These are phyloP conservation scores for Heliamphora exappendiculata DNA, from an alignment of 148 eudicot genomes.

Conservation along the genomic window DNA sequence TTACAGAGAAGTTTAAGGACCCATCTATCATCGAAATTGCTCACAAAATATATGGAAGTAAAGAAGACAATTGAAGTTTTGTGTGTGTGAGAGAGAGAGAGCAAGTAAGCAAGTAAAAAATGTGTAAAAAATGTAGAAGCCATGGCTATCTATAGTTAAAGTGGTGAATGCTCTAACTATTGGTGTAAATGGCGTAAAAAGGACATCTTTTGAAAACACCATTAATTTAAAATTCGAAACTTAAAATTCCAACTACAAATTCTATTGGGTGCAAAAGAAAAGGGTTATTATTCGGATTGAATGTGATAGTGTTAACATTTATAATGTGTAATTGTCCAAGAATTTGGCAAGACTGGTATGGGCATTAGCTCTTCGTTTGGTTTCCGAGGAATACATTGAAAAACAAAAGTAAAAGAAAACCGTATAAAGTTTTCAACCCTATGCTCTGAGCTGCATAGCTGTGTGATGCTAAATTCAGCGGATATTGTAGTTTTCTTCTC, in stretches of 20 bases:
- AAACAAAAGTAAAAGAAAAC: neutral
- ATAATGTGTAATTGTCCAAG: neutral
- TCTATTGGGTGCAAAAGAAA: neutral
- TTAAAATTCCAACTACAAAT: too few species aligned
- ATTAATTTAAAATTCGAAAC: too few species aligned
- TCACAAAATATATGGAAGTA: neutral
- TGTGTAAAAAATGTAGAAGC: too few species aligned
- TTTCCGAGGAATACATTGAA: neutral
- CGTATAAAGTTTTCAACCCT: neutral
- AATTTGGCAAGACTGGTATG: neutral
- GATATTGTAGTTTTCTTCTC: neutral
- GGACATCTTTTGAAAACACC: too few species aligned
- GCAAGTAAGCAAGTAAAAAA: too few species aligned
- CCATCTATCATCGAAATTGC: neutral
- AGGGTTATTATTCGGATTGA: neutral
- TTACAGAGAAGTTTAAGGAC: neutral
- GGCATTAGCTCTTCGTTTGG: neutral
- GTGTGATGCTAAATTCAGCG: neutral
- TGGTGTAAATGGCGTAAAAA: neutral
- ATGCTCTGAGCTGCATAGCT: neutral
- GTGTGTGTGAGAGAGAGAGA: too few species aligned
- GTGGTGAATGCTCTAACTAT: too few species aligned
- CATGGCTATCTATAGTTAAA: too few species aligned
- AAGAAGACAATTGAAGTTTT: too few species aligned
- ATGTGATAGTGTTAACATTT: neutral